Percentiles rank a stretch among this genome's conserved stretches.
These are phyloP conservation scores for Penicillium soppii DNA, from an alignment of 495 filamentous ascomycete species.

Conservation along the genomic window DNA sequence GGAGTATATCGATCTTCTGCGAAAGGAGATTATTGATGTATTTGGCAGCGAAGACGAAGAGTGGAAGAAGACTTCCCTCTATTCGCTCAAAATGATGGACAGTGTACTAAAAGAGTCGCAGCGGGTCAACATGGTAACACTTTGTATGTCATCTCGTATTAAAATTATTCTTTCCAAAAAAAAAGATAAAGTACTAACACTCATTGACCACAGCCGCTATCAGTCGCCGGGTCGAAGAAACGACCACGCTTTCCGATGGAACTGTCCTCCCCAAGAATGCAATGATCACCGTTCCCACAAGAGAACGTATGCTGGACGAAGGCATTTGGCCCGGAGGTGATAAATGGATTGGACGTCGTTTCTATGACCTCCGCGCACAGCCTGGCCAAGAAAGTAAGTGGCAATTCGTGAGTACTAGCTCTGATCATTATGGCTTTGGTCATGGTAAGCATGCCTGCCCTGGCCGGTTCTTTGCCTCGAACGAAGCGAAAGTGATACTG, in stretches of 20 bases:
- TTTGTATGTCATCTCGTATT: neutral
- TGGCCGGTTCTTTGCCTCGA: conserved; percentile 54
- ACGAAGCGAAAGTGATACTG: conserved; percentile 52
- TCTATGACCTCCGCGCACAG: no score
- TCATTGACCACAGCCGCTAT: no score
- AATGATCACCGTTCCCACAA: no score
- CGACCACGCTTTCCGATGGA: no score
- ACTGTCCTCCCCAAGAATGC: no score
- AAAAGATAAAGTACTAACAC: no score
- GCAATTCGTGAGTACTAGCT: conserved; percentile 44
- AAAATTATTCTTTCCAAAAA: neutral
- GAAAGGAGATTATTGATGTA: neutral
- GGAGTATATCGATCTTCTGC: neutral
- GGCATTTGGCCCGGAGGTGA: neutral
- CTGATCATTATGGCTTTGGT: conserved; percentile 49
- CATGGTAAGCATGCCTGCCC: conserved; percentile 50
- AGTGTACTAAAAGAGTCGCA: neutral
- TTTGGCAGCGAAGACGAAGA: neutral
- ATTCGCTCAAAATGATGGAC: neutral
- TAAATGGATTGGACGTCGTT: no score
- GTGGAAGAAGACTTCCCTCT: neutral
- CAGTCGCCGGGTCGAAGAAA: no score
- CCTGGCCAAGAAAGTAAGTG: conserved; percentile 27
- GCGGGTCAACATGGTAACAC: neutral
- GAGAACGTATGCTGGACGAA: neutral